Evolutionary conservation across 2,329 filamentous ascomycete genomes (phyloP).

Genomic region (Aspergillus clavatus): DNA sequence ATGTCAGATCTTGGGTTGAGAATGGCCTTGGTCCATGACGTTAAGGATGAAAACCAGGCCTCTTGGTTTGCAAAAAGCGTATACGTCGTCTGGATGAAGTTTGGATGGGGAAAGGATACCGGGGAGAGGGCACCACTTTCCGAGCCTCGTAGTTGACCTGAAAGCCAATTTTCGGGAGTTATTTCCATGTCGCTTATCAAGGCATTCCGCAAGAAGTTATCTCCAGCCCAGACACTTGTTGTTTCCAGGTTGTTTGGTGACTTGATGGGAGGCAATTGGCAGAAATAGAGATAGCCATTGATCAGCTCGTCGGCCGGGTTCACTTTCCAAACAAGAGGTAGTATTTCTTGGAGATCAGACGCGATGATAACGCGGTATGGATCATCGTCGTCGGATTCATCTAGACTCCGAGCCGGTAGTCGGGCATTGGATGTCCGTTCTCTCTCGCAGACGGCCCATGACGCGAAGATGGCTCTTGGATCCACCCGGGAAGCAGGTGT

Average conservation of each 20-base stretch:
- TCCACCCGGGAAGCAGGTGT: constrained; percentile 20
- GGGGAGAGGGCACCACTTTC: constrained; percentile 17
- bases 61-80: constrained; percentile 48
- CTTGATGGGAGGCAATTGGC: constrained; percentile 55
- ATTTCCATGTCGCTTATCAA: constrained; percentile 27
- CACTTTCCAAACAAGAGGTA: constrained; percentile 40
- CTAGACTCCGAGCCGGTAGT: constrained; percentile 67
- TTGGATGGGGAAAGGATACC: constrained; percentile 34
- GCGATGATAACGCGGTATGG: constrained; percentile 78
- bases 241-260: constrained; percentile 17
- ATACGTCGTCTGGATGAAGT: constrained; percentile 45
- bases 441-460: constrained; percentile 53
- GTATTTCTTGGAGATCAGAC: constrained; percentile 63
- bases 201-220: constrained; percentile 51
- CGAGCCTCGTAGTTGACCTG: constrained; percentile 2
- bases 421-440: constrained; percentile 45
- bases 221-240: constrained; percentile 42
- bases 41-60: constrained; percentile 47
- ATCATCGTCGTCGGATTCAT: constrained; percentile 72
- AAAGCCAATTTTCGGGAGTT: constrained; percentile 25
- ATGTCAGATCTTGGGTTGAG: constrained; percentile 30
- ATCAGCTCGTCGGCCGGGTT: constrained; percentile 49
- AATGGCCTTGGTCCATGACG: constrained; percentile 25
- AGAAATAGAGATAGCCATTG: constrained; percentile 67
- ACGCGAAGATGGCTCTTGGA: constrained; percentile 32